A percentile compares a stretch with the other conserved stretches of the same genome.
These are phyloP conservation scores for Ogataea hybrid DNA, from an alignment of 1,139 yeast species.

Conservation along the genomic window DNA sequence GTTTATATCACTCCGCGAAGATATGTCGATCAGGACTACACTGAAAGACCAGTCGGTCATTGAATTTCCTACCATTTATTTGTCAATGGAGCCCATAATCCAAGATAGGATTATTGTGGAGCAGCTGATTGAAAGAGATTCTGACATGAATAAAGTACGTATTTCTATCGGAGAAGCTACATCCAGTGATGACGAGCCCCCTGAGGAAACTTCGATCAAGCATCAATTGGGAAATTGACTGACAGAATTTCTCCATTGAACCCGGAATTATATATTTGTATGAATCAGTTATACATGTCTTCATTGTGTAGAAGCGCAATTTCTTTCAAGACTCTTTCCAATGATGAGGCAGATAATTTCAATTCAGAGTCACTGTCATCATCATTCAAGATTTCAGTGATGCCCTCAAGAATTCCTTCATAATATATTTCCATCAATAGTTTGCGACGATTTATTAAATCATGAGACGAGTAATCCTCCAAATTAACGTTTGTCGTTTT, in stretches of 20 bases:
- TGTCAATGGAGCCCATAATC: too few relatives aligned
- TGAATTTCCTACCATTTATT: too few relatives aligned
- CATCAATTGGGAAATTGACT: not conserved
- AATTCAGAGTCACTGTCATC: constrained; percentile 22
- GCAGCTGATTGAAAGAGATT: too few relatives aligned
- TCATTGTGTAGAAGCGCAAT: constrained; percentile 1
- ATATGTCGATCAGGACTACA: too few relatives aligned
- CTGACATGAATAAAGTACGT: too few relatives aligned
- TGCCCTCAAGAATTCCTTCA: constrained; percentile 49
- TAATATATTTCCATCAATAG: constrained; percentile 54
- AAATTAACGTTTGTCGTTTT: not conserved
- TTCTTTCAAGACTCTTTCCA: constrained; percentile 6
- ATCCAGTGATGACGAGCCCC: constrained; percentile 20
- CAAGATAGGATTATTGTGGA: constrained; percentile 13
- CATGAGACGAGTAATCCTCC: constrained; percentile 39
- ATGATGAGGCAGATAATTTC: constrained; percentile 17
- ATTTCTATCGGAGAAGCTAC: not conserved
- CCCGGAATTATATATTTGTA: too few relatives aligned
- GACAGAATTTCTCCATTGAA: too few relatives aligned
- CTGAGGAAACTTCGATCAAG: constrained; percentile 20
- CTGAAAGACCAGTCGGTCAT: too few relatives aligned
- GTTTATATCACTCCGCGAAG: too few relatives aligned
- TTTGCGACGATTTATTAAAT: constrained; percentile 58
- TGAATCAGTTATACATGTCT: too few relatives aligned
- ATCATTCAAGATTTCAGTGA: constrained; percentile 55